Evolutionary conservation across 495 filamentous ascomycete species (phyloP).

Genomic region (Beverwykella pulmonaria): DNA sequence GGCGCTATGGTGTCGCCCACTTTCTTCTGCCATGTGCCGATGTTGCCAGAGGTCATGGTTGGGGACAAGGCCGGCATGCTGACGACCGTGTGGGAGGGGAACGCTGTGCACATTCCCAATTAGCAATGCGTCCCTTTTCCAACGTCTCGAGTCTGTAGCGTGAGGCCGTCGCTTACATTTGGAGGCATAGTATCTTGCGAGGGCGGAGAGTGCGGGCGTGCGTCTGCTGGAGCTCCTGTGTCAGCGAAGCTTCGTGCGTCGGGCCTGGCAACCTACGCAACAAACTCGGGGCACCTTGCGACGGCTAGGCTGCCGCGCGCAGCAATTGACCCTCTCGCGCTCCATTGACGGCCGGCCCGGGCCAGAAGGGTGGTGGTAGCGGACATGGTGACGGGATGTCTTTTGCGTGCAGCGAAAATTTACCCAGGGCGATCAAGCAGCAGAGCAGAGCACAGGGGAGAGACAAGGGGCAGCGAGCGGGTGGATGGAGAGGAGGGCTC

Average conservation of each 20-base stretch:
- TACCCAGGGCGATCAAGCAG: constrained; percentile 1
- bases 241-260: constrained; percentile 21
- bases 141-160: neutral
- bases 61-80: constrained; percentile 98
- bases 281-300: constrained; percentile 24
- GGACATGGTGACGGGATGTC: constrained; percentile 45
- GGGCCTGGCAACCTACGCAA: constrained; percentile 15
- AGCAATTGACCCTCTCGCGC: constrained; percentile 38
- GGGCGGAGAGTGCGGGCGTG: constrained; percentile 59
- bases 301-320: constrained; percentile 23
- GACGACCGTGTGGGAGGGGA: constrained; percentile 90
- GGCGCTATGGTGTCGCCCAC: constrained; percentile 82
- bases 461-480: neutral
- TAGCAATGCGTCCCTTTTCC: constrained; percentile 18
- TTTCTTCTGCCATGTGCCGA: constrained; percentile 98
- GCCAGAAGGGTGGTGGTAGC: constrained; percentile 45
- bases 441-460: neutral
- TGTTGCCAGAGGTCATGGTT: constrained; percentile 95
- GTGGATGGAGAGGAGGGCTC: constrained; percentile 13
- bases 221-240: constrained; percentile 28
- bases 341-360: constrained; percentile 42
- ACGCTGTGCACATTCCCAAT: constrained; percentile 57
- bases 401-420: constrained; percentile 9
- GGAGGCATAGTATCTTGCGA: constrained; percentile 74
- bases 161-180: constrained; percentile 61